Evolutionary conservation across 768 basidiomycete genomes (phyloP).

Genomic region (Boletellus ananas): DNA sequence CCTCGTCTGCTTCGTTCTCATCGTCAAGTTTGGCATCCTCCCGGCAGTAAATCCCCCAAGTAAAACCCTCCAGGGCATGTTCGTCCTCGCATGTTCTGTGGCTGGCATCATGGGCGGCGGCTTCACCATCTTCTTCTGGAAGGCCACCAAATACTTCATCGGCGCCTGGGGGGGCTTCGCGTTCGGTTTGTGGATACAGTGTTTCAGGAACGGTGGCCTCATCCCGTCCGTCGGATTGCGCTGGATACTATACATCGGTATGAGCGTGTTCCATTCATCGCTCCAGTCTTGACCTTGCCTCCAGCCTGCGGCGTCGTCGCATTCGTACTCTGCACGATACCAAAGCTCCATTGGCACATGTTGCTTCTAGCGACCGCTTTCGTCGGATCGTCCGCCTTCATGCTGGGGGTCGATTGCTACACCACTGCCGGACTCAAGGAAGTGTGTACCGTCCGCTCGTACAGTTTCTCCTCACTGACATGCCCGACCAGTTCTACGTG

Average conservation of each 20-base stretch:
- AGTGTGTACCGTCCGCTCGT: slow-evolving; percentile 39
- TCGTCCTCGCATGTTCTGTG: slow-evolving; percentile 76
- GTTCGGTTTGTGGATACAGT: slow-evolving; percentile 83
- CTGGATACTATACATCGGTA: slow-evolving; percentile 90
- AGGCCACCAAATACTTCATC: slow-evolving; percentile 78
- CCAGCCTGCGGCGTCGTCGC: slow-evolving; percentile 69
- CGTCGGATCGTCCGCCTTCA: slow-evolving; percentile 87
- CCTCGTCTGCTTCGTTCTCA: slow-evolving; percentile 81
- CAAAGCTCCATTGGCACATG: slow-evolving; percentile 83
- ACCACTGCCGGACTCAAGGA: slow-evolving; percentile 91
- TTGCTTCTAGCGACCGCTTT: slow-evolving; percentile 83
- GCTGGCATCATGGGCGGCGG: slow-evolving; percentile 83
- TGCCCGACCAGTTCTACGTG: slow-evolving; percentile 72
- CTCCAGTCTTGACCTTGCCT: slow-evolving; percentile 13
- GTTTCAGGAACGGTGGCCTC: slow-evolving; percentile 77
- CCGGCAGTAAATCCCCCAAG: slow-evolving; percentile 80
- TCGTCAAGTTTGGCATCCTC: slow-evolving; percentile 83
- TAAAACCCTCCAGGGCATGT: slow-evolving; percentile 80
- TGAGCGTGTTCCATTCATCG: slow-evolving; percentile 18
- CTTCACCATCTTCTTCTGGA: slow-evolving; percentile 90
- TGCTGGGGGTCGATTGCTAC: slow-evolving; percentile 91
- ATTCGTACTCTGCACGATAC: slow-evolving; percentile 81
- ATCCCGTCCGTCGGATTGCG: slow-evolving; percentile 73
- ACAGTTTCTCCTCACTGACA: slow-evolving; percentile 2
- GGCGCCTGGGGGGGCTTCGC: slow-evolving; percentile 69